Evolutionary conservation across 495 filamentous ascomycete species (phyloP), one percentile per base, ranked within the genome.

Genomic region (Pyronema domesticum): DNA sequence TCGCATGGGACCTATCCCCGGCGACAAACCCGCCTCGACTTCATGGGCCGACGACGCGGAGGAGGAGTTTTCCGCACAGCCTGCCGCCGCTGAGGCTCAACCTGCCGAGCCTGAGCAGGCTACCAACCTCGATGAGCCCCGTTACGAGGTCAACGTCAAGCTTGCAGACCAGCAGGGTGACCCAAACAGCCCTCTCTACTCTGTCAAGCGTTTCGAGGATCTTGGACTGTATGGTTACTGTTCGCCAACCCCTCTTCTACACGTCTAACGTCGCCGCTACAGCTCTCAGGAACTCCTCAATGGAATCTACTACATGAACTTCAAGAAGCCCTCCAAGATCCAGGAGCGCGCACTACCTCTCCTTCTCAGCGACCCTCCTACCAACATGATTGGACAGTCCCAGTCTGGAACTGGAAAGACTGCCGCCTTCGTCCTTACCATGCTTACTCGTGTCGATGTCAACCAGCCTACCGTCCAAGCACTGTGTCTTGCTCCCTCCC

Each of bases 351-450:
- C 91, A 1, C 74, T 98, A 1, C 91, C 91, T n/a, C 74, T 96
- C 11, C 80, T 98, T 57, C 75, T 98, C 56, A 64, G 70, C 58
- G 76, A 93, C 62, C 91, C 91, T 18, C 84, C 89, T 0, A 75
- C 71, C 47, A 96, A 95, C 69, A 81, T 96, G 73, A 89, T 98
- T 55, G 91, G 88, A 19, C 91, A 98, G 66, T 98, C 91, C 17
- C 91, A 98, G 69, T 98, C 91, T 1, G 91, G 91, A 55, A 98
- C 91, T 9, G 91, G 91, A 51, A 98, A 98, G 72, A 98, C 91
- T 7, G 91, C 91, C 30, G 91, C 91, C 18, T 98, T 98, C 68
- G 81, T 86, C n/a, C 79, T 94, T 54, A 94, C 91, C 46, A 82
- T 94, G 45, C 77, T 98, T n/a, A 80, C 82, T 53, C 85, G 91